Conservation (phyloP, 1,139 yeast species). For the Yamadazyma jaroonii region DNA sequence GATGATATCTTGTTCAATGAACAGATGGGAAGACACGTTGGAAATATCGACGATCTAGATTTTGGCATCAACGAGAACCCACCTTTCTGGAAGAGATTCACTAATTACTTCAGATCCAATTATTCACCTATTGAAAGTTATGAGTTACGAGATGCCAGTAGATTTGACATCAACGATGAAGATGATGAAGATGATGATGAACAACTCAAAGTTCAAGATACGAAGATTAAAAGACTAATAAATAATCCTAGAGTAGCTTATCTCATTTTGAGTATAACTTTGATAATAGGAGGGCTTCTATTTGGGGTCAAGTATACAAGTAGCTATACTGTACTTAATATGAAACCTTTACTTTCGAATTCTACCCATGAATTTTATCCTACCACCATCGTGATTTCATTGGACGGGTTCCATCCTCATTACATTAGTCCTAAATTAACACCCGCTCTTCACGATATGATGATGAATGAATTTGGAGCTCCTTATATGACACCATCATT, state of each 20-base stretch:
- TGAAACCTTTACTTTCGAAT: slow-evolving; percentile 39
- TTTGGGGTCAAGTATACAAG: neutral
- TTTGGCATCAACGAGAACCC: slow-evolving; percentile 5
- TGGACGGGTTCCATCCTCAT: slow-evolving; percentile 92
- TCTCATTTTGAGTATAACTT: neutral
- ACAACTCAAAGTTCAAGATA: neutral
- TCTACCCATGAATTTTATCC: slow-evolving; percentile 75
- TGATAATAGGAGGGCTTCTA: neutral
- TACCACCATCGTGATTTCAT: slow-evolving; percentile 71
- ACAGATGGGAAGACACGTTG: slow-evolving; percentile 10
- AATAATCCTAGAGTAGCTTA: neutral
- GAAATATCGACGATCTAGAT: slow-evolving; percentile 10
- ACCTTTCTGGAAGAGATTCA: slow-evolving; percentile 3
- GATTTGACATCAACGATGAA: slow-evolving; percentile 5
- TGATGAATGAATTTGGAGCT: slow-evolving; percentile 58
- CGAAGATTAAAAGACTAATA: neutral
- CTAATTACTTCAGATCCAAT: neutral
- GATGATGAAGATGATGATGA: neutral
- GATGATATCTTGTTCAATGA: slow-evolving; percentile 40
- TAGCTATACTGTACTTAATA: neutral
- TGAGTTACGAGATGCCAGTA: slow-evolving; percentile 11
- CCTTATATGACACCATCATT: slow-evolving; percentile 87
- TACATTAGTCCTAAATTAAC: slow-evolving; percentile 67
- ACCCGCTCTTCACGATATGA: slow-evolving; percentile 63
- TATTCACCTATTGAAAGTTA: slow-evolving; percentile 7